A percentile compares a stretch with the other conserved stretches of the same genome.
Evolutionary conservation across 208 protist genomes (phyloP).

Genomic region (Leishmania guyanensis): DNA sequence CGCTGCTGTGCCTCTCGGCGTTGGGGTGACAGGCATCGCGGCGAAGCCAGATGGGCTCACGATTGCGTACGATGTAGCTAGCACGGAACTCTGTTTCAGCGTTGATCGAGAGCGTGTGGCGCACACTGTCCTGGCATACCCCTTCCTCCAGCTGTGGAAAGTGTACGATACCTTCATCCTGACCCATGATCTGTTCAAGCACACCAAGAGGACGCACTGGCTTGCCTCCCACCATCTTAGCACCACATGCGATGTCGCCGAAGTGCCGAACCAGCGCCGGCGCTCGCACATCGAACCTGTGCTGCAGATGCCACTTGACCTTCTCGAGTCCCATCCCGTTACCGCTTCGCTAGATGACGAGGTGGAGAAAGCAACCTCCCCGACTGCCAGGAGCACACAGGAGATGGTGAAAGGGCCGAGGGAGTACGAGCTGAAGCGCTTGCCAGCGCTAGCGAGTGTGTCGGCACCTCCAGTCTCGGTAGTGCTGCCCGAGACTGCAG

Average conservation of each 20-base stretch:
- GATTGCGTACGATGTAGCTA: constrained; percentile 17
- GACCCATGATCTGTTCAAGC: not conserved
- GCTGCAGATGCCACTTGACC: not conserved
- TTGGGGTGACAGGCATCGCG: constrained; percentile 12
- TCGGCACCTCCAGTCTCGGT: not conserved
- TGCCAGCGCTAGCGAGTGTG: not conserved
- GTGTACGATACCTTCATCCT: constrained; percentile 31
- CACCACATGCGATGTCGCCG: constrained; percentile 7
- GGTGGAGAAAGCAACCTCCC: too few relatives aligned
- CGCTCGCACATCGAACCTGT: constrained; percentile 4
- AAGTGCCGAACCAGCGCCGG: not conserved
- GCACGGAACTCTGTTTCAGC: not conserved
- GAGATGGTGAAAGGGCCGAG: not conserved
- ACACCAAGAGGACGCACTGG: constrained; percentile 7
- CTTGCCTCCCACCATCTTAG: constrained; percentile 7
- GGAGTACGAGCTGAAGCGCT: constrained; percentile 1
- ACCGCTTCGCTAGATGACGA: not conserved
- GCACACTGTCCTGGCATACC: constrained; percentile 19
- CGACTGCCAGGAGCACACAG: not conserved
- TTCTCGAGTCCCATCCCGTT: constrained; percentile 7
- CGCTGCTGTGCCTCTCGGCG: not conserved
- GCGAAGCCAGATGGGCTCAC: constrained; percentile 1
- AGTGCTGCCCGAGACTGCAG: not conserved
- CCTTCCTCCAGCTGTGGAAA: constrained; percentile 38
- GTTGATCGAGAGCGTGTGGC: constrained; percentile 20